Conservation (phyloP, 441 rosid genomes). For the Lepidium campestre region DNA sequence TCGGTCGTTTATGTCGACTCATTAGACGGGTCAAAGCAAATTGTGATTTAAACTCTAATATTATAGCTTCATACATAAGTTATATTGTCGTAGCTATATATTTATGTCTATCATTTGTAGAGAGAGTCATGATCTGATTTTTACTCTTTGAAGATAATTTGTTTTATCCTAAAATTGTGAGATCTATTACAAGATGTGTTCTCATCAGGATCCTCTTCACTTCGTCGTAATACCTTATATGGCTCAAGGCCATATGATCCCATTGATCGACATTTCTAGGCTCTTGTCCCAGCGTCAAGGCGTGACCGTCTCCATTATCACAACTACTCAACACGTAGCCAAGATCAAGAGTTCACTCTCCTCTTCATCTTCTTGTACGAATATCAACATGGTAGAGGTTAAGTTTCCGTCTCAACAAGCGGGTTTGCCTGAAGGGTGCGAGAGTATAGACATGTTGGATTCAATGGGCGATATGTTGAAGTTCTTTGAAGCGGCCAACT, state of each 20-base stretch:
- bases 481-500: slow-evolving; percentile 24
- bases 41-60: neutral
- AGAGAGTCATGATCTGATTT: neutral
- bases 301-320: slow-evolving; percentile 28
- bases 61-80: neutral
- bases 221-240: slow-evolving; percentile 28
- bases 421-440: slow-evolving; percentile 34
- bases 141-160: neutral
- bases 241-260: slow-evolving; percentile 37
- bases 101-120: neutral
- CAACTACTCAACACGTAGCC: slow-evolving; percentile 34
- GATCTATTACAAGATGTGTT: slow-evolving; percentile 12
- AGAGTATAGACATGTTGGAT: slow-evolving; percentile 35
- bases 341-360: slow-evolving; percentile 23
- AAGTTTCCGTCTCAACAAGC: slow-evolving; percentile 24
- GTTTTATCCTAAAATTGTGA: neutral
- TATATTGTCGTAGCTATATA: neutral
- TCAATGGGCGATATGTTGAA: slow-evolving; percentile 10
- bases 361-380: slow-evolving; percentile 13
- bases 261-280: slow-evolving; percentile 25
- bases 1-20: neutral
- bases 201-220: slow-evolving; percentile 19
- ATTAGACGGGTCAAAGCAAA: slow-evolving; percentile 4
- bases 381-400: slow-evolving; percentile 22
- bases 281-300: slow-evolving; percentile 34